phyloP scores from a whole-genome alignment of 495 filamentous ascomycete species.

The Apiosordaria backusii region DNA sequence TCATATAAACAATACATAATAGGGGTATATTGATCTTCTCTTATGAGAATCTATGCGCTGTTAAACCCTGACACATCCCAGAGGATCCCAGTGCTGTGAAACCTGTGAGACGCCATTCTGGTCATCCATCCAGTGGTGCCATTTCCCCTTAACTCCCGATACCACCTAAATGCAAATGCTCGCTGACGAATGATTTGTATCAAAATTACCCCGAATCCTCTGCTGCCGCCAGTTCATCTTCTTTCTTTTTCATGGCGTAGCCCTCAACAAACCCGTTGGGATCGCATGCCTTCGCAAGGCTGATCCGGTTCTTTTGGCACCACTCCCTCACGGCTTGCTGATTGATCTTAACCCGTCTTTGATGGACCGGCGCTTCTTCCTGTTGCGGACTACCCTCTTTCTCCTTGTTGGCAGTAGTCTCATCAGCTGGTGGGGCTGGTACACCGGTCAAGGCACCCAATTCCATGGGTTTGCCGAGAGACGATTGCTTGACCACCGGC shows the following conservation, averaged over 20 bases:
- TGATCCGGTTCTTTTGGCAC: constrained; percentile 46
- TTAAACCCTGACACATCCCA: neutral
- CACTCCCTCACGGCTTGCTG: constrained; percentile 54
- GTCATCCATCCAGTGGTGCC: neutral
- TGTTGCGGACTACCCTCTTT: neutral
- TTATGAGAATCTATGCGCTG: neutral
- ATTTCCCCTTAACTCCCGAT: neutral
- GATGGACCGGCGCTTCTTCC: constrained; percentile 16
- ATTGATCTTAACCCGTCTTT: constrained; percentile 45
- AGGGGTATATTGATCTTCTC: neutral
- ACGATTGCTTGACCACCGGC: constrained; percentile 18
- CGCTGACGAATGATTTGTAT: neutral
- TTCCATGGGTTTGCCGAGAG: neutral
- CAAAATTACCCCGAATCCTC: neutral
- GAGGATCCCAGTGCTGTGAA: neutral
- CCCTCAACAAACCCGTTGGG: constrained; percentile 53
- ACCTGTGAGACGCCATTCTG: neutral
- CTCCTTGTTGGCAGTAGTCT: constrained; percentile 15
- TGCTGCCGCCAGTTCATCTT: neutral
- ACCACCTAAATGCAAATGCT: neutral
- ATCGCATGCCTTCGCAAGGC: constrained; percentile 51
- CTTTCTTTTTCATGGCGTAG: constrained; percentile 37
- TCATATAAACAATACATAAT: neutral
- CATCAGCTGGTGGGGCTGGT: constrained; percentile 13
- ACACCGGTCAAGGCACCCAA: neutral